Evolutionary conservation across 768 basidiomycete species (phyloP), one percentile per base, ranked within the genome.

Genomic region (Lentinula sp.): DNA sequence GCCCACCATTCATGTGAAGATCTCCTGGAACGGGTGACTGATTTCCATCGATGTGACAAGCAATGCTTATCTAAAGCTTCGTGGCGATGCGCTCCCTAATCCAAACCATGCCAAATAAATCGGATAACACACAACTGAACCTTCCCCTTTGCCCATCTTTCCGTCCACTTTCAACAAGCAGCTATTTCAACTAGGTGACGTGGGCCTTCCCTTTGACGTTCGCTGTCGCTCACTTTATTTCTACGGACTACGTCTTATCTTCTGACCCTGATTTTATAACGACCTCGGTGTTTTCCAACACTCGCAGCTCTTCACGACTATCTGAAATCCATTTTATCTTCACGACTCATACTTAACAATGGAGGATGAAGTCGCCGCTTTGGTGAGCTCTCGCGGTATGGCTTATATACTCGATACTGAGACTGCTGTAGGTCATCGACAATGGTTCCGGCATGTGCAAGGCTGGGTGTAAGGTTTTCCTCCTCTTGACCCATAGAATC

Each of bases 361-460:
- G 69, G 69, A 70, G 48, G 69, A 70, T 62, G 69, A 70, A 67
- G 66, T 70, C 45, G 68, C 69, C 42, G 69, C 69, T 23, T 62
- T 70, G 56, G 69, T 68, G 61, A 15, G 60, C 57, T 20, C 20
- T 36, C 3, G 6, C 35, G 16, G n/a, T 35, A 42, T 33, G 36
- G 23, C 20, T 37, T 15, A 28, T 9, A 13, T 48, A n/a, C 36
- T 28, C 23, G 23, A 33, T 10, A 23, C 18, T n/a, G 5, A 42
- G 20, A 63, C 20, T 18, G 9, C 16, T 36, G 6, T 60, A 85
- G 83, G 85, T 85, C 70, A 83, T 85, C 65, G 85, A 87, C 76
- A 86, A 85, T 74, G 88, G 87, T 67, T 91, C 90, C 72, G 90
- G 90, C 74, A 91, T 90, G 89, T 90, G 88, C 83, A 91, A 91